Conservation (phyloP, 148 eudicot genomes). For the Chenopodium berlandieri region DNA sequence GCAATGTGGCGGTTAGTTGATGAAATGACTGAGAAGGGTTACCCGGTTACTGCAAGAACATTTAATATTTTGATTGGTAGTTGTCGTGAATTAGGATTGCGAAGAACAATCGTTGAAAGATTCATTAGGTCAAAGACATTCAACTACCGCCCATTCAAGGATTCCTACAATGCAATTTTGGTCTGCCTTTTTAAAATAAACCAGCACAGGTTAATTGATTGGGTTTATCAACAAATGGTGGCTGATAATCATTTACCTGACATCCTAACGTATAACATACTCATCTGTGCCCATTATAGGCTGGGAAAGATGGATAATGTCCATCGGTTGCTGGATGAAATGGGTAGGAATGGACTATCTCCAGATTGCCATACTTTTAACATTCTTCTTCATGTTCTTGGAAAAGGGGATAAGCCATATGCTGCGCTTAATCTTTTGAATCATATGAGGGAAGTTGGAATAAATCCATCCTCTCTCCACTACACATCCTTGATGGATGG, state of each 20-base stretch:
- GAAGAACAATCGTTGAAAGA: conserved; percentile 67
- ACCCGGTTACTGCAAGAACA: conserved; percentile 72
- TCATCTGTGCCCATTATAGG: conserved; percentile 68
- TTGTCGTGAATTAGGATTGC: conserved; percentile 79
- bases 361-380: conserved; percentile 82
- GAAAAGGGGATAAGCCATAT: conserved; percentile 68
- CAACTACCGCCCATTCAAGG: conserved; percentile 70
- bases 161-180: conserved; percentile 80
- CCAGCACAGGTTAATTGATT: conserved; percentile 73
- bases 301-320: conserved; percentile 70
- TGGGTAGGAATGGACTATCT: conserved; percentile 59
- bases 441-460: conserved; percentile 76
- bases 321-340: conserved; percentile 65
- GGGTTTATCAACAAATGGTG: conserved; percentile 84
- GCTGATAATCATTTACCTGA: conserved; percentile 71
- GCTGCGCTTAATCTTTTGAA: conserved; percentile 71
- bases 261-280: conserved; percentile 61
- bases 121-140: conserved; percentile 66
- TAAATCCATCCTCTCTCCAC: conserved; percentile 66
- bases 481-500: conserved; percentile 89
- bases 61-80: conserved; percentile 74
- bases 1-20: conserved; percentile 88
- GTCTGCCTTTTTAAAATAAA: conserved; percentile 63
- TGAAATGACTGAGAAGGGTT: conserved; percentile 85
- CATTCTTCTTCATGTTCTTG: conserved; percentile 79